Evolutionary conservation across 805 yeast species (phyloP).

Genomic region (Nakazawaea ambrosiae): DNA sequence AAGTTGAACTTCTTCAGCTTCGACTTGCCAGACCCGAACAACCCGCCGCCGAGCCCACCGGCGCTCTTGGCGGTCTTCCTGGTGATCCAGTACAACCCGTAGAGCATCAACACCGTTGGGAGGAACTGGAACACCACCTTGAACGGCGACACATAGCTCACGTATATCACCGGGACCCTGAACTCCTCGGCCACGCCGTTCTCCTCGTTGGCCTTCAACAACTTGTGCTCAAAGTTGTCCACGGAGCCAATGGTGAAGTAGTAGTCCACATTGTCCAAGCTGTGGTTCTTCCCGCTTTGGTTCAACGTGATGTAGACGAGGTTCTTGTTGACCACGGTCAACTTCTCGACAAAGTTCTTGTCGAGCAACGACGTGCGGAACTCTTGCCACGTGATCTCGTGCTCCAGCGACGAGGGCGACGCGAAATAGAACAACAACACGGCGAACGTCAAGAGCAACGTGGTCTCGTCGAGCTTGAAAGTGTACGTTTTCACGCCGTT

Average conservation of each 20-base stretch:
- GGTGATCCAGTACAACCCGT: conserved; percentile 67
- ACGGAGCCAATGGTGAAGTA: conserved; percentile 84
- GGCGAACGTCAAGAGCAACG: not conserved
- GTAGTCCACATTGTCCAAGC: conserved; percentile 21
- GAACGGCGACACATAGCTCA: conserved; percentile 59
- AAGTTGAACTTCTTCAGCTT: conserved; percentile 78
- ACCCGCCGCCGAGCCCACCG: conserved; percentile 44
- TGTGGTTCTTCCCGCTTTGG: conserved; percentile 27
- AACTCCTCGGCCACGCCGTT: conserved; percentile 61
- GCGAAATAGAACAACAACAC: conserved; percentile 9
- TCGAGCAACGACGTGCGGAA: conserved; percentile 75
- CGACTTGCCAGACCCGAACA: conserved; percentile 72
- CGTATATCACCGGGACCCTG: conserved; percentile 71
- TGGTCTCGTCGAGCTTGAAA: conserved; percentile 8
- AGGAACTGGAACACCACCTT: conserved; percentile 62
- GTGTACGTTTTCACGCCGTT: conserved; percentile 1
- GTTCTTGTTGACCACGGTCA: conserved; percentile 67
- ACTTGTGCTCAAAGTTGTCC: conserved; percentile 76
- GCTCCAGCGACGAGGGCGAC: not conserved
- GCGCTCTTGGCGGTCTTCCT: conserved; percentile 34
- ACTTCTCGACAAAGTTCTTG: conserved; percentile 67
- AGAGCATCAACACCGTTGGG: conserved; percentile 76
- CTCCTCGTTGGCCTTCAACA: conserved; percentile 65
- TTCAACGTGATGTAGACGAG: conserved; percentile 65
- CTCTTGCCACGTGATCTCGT: conserved; percentile 50